Percentiles rank a stretch among this genome's conserved stretches.
Evolutionary conservation across 1,284 basidiomycete species (phyloP).

Genomic region (Rhizopogon parksii): DNA sequence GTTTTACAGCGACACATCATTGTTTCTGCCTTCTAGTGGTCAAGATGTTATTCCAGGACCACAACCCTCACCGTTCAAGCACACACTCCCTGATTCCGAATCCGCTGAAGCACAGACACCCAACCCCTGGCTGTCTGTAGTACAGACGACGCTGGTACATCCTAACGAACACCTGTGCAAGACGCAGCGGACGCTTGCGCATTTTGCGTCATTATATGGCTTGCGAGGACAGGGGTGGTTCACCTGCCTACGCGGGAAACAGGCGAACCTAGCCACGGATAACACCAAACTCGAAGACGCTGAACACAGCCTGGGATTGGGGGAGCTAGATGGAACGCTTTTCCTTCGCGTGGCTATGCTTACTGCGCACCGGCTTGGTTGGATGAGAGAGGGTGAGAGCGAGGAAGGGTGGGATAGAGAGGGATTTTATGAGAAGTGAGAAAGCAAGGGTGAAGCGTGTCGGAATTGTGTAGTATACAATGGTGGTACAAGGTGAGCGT

Average conservation of each 20-base stretch:
- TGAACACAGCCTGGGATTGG: constrained; percentile 15
- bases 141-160: constrained; percentile 44
- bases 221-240: constrained; percentile 28
- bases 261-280: constrained; percentile 7
- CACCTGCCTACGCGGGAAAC: constrained; percentile 16
- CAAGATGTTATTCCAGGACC: constrained; percentile 22
- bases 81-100: constrained; percentile 28
- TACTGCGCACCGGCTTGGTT: constrained; percentile 39
- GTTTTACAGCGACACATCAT: constrained; percentile 28
- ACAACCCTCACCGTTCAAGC: constrained; percentile 26
- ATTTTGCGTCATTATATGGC: constrained; percentile 42
- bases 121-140: constrained; percentile 51
- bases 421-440: constrained; percentile 5
- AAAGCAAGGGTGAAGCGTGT: not conserved
- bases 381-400: constrained; percentile 39
- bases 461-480: not conserved
- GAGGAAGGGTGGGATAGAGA: constrained; percentile 4
- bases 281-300: constrained; percentile 19
- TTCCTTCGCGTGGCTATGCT: constrained; percentile 47
- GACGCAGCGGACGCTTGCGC: constrained; percentile 43
- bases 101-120: constrained; percentile 29
- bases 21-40: constrained; percentile 14
- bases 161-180: constrained; percentile 56
- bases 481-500: constrained; percentile 2
- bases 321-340: constrained; percentile 49